Conservation (phyloP, 495 filamentous ascomycete genomes). For the Annulohypoxylon moriforme region DNA sequence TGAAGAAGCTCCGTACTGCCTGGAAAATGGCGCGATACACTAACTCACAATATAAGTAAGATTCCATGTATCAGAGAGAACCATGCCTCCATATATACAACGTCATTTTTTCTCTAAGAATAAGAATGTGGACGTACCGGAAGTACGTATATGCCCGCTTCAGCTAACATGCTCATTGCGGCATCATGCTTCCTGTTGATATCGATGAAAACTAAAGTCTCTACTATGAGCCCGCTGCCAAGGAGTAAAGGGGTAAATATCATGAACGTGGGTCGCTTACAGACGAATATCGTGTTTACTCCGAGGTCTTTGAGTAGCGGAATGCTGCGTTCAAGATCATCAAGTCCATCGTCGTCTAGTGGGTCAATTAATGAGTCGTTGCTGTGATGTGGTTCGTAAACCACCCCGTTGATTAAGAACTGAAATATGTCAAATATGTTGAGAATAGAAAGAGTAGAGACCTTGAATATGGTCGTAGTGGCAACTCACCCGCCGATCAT, state of each 20-base stretch:
- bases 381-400: constrained; percentile 66
- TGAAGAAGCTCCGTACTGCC: constrained; percentile 25
- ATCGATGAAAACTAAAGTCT: constrained; percentile 67
- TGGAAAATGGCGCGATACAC: constrained; percentile 58
- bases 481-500: constrained; percentile 28
- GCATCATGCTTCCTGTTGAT: constrained; percentile 67
- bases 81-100: neutral
- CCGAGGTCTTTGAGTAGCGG: constrained; percentile 67
- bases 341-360: constrained; percentile 62
- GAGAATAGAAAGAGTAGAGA: neutral
- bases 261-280: constrained; percentile 17
- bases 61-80: neutral
- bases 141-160: constrained; percentile 80
- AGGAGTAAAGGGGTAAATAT: neutral
- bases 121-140: constrained; percentile 64
- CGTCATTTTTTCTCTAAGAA: constrained; percentile 60
- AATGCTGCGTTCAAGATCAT: constrained; percentile 69
- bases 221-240: neutral
- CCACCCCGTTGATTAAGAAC: constrained; percentile 77
- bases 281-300: constrained; percentile 74
- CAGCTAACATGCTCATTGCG: constrained; percentile 74
- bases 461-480: neutral
- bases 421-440: neutral
- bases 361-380: constrained; percentile 51
- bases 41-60: constrained; percentile 7